Evolutionary conservation across 768 basidiomycete species (phyloP).

Genomic region (Calvatia gigantea): DNA sequence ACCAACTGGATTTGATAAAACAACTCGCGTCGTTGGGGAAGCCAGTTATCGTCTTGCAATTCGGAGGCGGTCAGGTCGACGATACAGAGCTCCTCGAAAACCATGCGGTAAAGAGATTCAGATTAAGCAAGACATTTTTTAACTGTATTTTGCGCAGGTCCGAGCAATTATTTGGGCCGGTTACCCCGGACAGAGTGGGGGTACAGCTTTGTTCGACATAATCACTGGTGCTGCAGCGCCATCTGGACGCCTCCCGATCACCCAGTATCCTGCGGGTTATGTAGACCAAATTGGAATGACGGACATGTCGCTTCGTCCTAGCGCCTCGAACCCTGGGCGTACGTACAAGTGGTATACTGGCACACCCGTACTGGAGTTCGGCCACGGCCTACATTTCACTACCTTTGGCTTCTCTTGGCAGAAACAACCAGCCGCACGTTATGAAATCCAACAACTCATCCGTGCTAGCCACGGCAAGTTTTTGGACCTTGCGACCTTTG

Average conservation of each 20-base stretch:
- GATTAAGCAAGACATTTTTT: background rate
- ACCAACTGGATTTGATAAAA: constrained; percentile 46
- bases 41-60: constrained; percentile 51
- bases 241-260: constrained; percentile 50
- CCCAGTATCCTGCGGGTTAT: constrained; percentile 51
- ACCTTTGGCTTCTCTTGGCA: constrained; percentile 42
- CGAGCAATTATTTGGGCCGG: constrained; percentile 55
- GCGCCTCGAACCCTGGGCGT: constrained; percentile 45
- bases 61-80: constrained; percentile 57
- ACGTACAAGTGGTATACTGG: constrained; percentile 59
- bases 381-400: constrained; percentile 53
- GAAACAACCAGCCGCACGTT: constrained; percentile 27
- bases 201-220: constrained; percentile 50
- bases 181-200: constrained; percentile 55
- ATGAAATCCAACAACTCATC: constrained; percentile 40
- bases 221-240: constrained; percentile 48
- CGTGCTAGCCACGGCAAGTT: constrained; percentile 14
- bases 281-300: constrained; percentile 50
- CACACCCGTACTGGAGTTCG: constrained; percentile 50
- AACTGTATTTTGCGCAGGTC: constrained; percentile 29
- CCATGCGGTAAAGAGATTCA: constrained; percentile 26
- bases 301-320: constrained; percentile 53
- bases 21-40: constrained; percentile 44
- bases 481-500: constrained; percentile 44
- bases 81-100: constrained; percentile 42